These are phyloP conservation scores for Wickerhamiella azymoides DNA, from an alignment of 805 yeast genomes.

Conservation along the genomic window DNA sequence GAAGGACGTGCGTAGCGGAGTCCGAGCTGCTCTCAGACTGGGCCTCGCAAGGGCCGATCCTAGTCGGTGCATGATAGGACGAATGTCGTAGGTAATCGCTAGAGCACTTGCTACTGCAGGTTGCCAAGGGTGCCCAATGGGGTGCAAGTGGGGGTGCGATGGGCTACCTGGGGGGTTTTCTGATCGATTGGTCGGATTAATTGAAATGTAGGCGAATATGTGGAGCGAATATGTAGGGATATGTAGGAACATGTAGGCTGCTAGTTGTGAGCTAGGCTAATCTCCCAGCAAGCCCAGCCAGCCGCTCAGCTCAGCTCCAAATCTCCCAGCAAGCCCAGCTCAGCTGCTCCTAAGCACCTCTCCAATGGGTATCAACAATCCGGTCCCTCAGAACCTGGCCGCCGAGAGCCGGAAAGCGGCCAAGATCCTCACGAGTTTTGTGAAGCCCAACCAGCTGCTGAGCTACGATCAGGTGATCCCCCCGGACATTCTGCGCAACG, in stretches of 20 bases:
- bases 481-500: slow-evolving; percentile 69
- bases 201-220: too few relatives aligned
- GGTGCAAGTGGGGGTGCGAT: too few relatives aligned
- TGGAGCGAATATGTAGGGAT: too few relatives aligned
- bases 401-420: slow-evolving; percentile 92
- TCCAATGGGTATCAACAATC: slow-evolving; percentile 78
- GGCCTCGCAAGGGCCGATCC: neutral
- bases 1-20: neutral
- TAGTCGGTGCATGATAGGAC: neutral
- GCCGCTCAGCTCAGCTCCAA: neutral
- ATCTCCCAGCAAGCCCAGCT: neutral
- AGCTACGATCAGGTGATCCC: slow-evolving; percentile 85
- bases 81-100: neutral
- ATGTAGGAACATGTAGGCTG: too few relatives aligned
- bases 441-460: slow-evolving; percentile 86
- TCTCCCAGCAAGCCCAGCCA: too few relatives aligned
- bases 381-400: slow-evolving; percentile 79
- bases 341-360: too few relatives aligned
- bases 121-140: too few relatives aligned
- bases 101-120: neutral
- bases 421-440: slow-evolving; percentile 71
- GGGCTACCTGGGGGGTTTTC: too few relatives aligned
- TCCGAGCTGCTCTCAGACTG: neutral
- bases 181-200: too few relatives aligned
- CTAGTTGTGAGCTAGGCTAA: too few relatives aligned